phyloP scores from a whole-genome alignment of 2,329 filamentous ascomycete genomes.

The Botrytis tulipae region DNA sequence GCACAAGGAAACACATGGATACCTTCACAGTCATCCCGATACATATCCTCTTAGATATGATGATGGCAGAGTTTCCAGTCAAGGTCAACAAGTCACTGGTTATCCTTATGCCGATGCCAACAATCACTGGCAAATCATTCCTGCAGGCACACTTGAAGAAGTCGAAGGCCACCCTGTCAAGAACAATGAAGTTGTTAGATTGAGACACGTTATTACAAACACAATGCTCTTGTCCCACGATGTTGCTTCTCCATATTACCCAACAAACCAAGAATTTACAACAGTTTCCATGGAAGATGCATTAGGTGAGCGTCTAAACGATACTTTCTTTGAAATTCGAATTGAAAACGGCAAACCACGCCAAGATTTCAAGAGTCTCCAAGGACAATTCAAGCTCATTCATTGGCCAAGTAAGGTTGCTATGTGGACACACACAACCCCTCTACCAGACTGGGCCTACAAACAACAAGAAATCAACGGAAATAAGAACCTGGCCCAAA shows the following conservation, averaged over 20 bases:
- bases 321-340: conserved; percentile 89
- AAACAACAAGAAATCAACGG: conserved; percentile 99
- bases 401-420: conserved; percentile 94
- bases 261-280: conserved; percentile 98
- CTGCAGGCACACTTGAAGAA: conserved; percentile 57
- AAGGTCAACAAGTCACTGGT: conserved; percentile 96
- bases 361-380: conserved; percentile 85
- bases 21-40: conserved; percentile 89
- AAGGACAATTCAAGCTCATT: conserved; percentile 92
- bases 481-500: conserved; percentile 89
- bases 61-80: conserved; percentile 93
- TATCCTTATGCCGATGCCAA: conserved; percentile 99
- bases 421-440: conserved; percentile 97
- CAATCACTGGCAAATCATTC: conserved; percentile 95
- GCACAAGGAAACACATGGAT: conserved; percentile 97
- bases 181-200: conserved; percentile 81
- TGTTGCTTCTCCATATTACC: conserved; percentile 92
- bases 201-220: conserved; percentile 84
- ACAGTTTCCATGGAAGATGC: conserved; percentile 73
- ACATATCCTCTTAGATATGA: conserved; percentile 93
- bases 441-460: conserved; percentile 95
- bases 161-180: conserved; percentile 68
- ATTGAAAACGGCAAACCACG: conserved; percentile 80
- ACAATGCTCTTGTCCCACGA: conserved; percentile 89
- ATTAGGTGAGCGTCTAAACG: conserved; percentile 71